Conservation (phyloP, 1,284 basidiomycete species). For the Kwoniella shivajii region DNA sequence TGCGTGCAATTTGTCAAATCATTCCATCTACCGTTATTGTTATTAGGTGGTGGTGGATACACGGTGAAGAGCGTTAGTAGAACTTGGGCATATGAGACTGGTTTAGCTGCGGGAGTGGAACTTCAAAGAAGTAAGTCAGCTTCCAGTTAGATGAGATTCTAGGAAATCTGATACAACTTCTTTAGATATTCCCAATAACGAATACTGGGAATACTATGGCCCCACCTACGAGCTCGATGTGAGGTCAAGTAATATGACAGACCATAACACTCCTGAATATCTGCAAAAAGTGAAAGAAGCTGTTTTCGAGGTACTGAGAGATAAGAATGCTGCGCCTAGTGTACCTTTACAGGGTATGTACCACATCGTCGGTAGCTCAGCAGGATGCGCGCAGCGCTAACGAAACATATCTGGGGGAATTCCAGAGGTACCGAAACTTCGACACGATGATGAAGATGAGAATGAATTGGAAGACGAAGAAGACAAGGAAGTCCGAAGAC, state of each 20-base stretch:
- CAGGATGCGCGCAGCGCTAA: no score
- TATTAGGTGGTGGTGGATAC: slow-evolving; percentile 97
- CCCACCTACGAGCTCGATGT: slow-evolving; percentile 98
- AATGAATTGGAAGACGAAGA: slow-evolving; percentile 79
- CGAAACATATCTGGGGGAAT: no score
- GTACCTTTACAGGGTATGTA: slow-evolving; percentile 79
- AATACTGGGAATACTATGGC: slow-evolving; percentile 99
- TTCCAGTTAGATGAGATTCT: no score
- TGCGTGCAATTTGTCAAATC: slow-evolving; percentile 97
- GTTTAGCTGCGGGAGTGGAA: slow-evolving; percentile 92
- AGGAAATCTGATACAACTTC: no score
- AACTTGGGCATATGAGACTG: slow-evolving; percentile 98
- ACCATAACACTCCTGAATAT: slow-evolving; percentile 91
- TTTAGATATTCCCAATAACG: slow-evolving; percentile 89
- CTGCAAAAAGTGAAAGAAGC: slow-evolving; percentile 89
- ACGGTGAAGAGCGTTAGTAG: slow-evolving; percentile 97
- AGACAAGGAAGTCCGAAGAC: slow-evolving; percentile 71
- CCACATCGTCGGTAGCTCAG: background rate
- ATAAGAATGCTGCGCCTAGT: slow-evolving; percentile 82
- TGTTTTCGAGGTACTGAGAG: slow-evolving; percentile 85
- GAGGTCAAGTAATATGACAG: slow-evolving; percentile 91
- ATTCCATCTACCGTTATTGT: slow-evolving; percentile 87
- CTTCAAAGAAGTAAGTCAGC: slow-evolving; percentile 71
- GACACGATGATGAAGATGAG: slow-evolving; percentile 80
- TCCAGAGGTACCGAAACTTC: slow-evolving; percentile 60